A percentile compares a stretch with the other conserved stretches of the same genome.
Evolutionary conservation across 2,329 filamentous ascomycete genomes (phyloP).

Genomic region (Sporothrix pseudoabietina): DNA sequence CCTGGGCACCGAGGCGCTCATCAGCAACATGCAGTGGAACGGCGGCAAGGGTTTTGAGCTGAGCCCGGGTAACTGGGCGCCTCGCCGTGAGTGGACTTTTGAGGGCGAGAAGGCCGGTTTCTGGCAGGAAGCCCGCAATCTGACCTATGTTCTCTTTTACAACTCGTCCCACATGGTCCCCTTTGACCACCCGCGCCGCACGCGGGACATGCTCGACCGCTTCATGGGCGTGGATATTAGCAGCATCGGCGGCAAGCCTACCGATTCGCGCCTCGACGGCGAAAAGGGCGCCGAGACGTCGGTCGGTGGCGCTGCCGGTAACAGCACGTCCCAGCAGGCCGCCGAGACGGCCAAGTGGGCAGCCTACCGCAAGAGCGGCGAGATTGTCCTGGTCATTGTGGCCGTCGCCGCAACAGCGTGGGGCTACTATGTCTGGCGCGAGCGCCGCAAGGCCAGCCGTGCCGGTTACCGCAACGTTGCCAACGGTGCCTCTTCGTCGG

Average conservation of each 20-base stretch:
- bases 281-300: slow-evolving; percentile 78
- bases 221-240: slow-evolving; percentile 93
- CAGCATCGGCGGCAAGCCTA: slow-evolving; percentile 77
- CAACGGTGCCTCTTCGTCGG: slow-evolving; percentile 41
- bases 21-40: slow-evolving; percentile 89
- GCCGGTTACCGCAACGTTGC: slow-evolving; percentile 56
- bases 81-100: slow-evolving; percentile 91
- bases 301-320: slow-evolving; percentile 68
- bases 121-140: slow-evolving; percentile 91
- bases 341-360: slow-evolving; percentile 79
- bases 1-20: slow-evolving; percentile 86
- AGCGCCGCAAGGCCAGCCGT: slow-evolving; percentile 55
- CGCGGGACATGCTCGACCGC: slow-evolving; percentile 93
- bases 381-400: slow-evolving; percentile 81
- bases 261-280: slow-evolving; percentile 80
- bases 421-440: slow-evolving; percentile 71
- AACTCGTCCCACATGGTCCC: slow-evolving; percentile 98
- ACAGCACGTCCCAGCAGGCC: slow-evolving; percentile 66
- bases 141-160: slow-evolving; percentile 94
- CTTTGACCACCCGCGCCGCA: slow-evolving; percentile 84
- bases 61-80: slow-evolving; percentile 83
- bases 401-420: slow-evolving; percentile 71
- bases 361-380: slow-evolving; percentile 84
- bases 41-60: slow-evolving; percentile 89
- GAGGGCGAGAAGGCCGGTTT: slow-evolving; percentile 85